Conservation (phyloP, 2,329 filamentous ascomycete species). For the Fusarium beomiforme region DNA sequence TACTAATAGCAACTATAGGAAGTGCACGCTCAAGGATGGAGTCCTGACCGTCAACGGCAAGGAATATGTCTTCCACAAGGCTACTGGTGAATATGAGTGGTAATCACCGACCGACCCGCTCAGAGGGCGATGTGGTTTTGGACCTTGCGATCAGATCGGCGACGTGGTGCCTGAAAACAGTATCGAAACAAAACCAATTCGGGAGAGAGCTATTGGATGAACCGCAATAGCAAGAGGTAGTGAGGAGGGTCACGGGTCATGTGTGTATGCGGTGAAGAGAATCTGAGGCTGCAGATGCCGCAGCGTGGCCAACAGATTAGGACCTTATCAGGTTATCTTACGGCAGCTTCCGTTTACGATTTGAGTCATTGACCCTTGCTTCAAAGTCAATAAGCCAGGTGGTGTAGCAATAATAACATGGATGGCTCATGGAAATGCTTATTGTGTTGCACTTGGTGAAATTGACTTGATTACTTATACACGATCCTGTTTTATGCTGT, state of each 20-base stretch:
- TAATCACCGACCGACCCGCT: slow-evolving; percentile 53
- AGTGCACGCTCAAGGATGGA: slow-evolving; percentile 97
- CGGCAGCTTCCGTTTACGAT: slow-evolving; percentile 10
- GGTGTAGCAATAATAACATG: slow-evolving; percentile 22
- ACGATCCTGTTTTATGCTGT: not conserved
- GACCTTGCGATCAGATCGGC: slow-evolving; percentile 1
- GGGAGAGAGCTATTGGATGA: not conserved
- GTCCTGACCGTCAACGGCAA: slow-evolving; percentile 92
- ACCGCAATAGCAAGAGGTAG: slow-evolving; percentile 2
- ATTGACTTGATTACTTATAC: not conserved
- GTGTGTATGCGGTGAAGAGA: slow-evolving; percentile 18
- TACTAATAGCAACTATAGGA: slow-evolving; percentile 62
- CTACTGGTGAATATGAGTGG: slow-evolving; percentile 98
- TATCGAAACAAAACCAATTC: slow-evolving; percentile 19
- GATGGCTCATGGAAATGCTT: slow-evolving; percentile 2
- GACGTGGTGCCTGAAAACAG: slow-evolving; percentile 1
- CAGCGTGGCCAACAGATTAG: slow-evolving; percentile 39
- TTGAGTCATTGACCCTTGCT: not conserved
- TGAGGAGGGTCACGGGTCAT: slow-evolving; percentile 16
- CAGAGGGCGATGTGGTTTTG: slow-evolving; percentile 1
- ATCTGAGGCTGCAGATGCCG: slow-evolving; percentile 21
- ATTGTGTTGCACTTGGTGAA: not conserved
- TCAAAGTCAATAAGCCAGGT: slow-evolving; percentile 14
- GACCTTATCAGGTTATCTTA: slow-evolving; percentile 26
- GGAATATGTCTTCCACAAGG: slow-evolving; percentile 98